Evolutionary conservation across 495 filamentous ascomycete genomes (phyloP), one percentile per base, ranked within the genome.

Genomic region (Xylaria acuta): DNA sequence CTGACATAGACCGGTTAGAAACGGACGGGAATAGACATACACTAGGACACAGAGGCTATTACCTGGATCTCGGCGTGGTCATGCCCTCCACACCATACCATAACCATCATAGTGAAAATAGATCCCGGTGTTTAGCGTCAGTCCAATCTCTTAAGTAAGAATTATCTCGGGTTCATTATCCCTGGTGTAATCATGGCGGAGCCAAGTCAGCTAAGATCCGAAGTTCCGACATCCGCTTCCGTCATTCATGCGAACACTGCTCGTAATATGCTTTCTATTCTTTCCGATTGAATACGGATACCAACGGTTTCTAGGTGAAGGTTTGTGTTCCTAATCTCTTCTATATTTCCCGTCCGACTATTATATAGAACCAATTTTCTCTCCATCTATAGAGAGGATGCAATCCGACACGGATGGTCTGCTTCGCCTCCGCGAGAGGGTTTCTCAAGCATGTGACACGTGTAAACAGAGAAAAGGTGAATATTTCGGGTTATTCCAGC

Each of bases 391-490:
- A 47, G 40, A 66, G 27, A 53, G 11, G 14, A 67, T 67, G 64
- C 64, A 67, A 20, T 53, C 64, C 30, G 64, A 53, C 32, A 56
- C 47, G 16, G 49, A 67, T 41, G 62, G 18, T 14, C 64, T 76
- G 72, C 65, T 69, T 45, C 38, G 72, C 69, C 47, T 72, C 32
- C 75, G 83, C 27, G 67, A 72, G 6, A 82, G 83, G 45, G 78
- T 85, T 16, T 73, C 82, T 32, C 84, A 84, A 56, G 83, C 83
- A 30, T 85, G 83, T 67, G 83, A 85, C 67, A 72, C 78, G 9
- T 85, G 83, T 79, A 85, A 85, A 67, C 73, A 79, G 47, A 81
- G 83, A 30, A 78, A 78, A 78, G 76, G 76, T 78, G 69, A 51
- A 63, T 36, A 36, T 22, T 22, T 43, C 18, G 9, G 59, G 34